Evolutionary conservation across 352 stramenopile species (phyloP).

Genomic region (Globisporangium canariense): DNA sequence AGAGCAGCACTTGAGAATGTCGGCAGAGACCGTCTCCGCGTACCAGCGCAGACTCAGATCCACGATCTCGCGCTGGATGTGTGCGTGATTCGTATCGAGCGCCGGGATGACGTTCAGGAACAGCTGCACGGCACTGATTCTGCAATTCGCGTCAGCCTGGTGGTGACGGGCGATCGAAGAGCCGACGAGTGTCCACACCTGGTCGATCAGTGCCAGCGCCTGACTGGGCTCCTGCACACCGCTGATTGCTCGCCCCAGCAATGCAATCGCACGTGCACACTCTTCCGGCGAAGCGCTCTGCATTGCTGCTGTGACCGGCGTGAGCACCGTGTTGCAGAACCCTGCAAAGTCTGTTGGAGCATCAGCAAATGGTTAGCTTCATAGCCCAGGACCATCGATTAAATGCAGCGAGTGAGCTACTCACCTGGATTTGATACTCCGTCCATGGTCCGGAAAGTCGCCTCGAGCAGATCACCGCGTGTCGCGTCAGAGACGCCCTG

Average conservation of each 20-base stretch:
- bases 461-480: slow-evolving; percentile 41
- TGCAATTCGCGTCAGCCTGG: slow-evolving; percentile 24
- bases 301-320: slow-evolving; percentile 25
- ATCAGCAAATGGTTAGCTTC: slow-evolving; percentile 5
- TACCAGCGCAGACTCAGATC: slow-evolving; percentile 46
- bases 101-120: slow-evolving; percentile 43
- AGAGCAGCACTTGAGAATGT: slow-evolving; percentile 41
- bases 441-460: slow-evolving; percentile 48
- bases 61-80: slow-evolving; percentile 40
- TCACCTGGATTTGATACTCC: slow-evolving; percentile 47
- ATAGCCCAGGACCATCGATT: background rate
- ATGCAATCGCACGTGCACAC: slow-evolving; percentile 28
- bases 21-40: slow-evolving; percentile 30
- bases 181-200: slow-evolving; percentile 50
- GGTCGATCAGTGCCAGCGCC: slow-evolving; percentile 29
- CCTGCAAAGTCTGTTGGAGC: slow-evolving; percentile 35
- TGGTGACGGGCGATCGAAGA: slow-evolving; percentile 36
- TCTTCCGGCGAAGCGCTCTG: slow-evolving; percentile 29
- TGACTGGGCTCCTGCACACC: slow-evolving; percentile 35
- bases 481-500: slow-evolving; percentile 14
- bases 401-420: background rate
- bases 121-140: slow-evolving; percentile 38
- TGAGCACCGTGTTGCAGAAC: slow-evolving; percentile 53
- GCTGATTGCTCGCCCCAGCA: slow-evolving; percentile 55
- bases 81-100: slow-evolving; percentile 15